Evolutionary conservation across 257 asterid genomes (phyloP).

Genomic region (Craterostigma plantagineum): DNA sequence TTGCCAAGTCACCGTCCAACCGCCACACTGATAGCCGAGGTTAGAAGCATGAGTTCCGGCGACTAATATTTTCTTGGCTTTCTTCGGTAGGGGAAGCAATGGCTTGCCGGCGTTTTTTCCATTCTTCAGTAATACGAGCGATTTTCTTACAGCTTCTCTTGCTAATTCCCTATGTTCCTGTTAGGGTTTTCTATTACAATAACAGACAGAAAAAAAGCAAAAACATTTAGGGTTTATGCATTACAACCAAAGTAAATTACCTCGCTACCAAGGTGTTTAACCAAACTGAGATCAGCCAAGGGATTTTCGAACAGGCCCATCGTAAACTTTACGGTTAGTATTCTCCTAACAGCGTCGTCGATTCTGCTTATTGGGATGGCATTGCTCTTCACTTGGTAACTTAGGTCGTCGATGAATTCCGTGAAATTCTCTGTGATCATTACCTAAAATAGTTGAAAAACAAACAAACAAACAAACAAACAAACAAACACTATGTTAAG

Average conservation of each 20-base stretch:
- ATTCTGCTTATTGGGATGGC: slow-evolving; percentile 43
- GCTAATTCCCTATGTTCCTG: slow-evolving; percentile 87
- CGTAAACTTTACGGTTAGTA: slow-evolving; percentile 41
- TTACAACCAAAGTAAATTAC: slow-evolving; percentile 7
- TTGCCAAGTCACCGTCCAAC: slow-evolving; percentile 86
- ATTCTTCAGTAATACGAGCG: slow-evolving; percentile 71
- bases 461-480: too few relatives aligned
- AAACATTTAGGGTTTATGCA: background rate
- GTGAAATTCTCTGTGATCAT: slow-evolving; percentile 39
- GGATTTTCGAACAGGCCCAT: slow-evolving; percentile 44
- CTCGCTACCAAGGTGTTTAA: slow-evolving; percentile 32
- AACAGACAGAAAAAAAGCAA: too few relatives aligned
- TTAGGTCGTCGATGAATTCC: slow-evolving; percentile 22
- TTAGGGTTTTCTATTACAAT: background rate
- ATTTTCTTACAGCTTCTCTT: slow-evolving; percentile 78
- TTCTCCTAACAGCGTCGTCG: slow-evolving; percentile 41
- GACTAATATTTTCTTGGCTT: slow-evolving; percentile 42
- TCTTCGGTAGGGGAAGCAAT: slow-evolving; percentile 74
- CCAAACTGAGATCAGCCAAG: slow-evolving; percentile 35
- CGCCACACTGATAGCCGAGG: slow-evolving; percentile 85
- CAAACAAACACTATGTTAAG: too few relatives aligned
- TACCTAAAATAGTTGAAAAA: slow-evolving; percentile 4
- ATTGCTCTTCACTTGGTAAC: slow-evolving; percentile 23
- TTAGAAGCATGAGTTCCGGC: slow-evolving; percentile 76
- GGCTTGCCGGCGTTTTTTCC: slow-evolving; percentile 26